Evolutionary conservation across 2,329 filamentous ascomycete genomes (phyloP).

Genomic region (Alternaria viburni): DNA sequence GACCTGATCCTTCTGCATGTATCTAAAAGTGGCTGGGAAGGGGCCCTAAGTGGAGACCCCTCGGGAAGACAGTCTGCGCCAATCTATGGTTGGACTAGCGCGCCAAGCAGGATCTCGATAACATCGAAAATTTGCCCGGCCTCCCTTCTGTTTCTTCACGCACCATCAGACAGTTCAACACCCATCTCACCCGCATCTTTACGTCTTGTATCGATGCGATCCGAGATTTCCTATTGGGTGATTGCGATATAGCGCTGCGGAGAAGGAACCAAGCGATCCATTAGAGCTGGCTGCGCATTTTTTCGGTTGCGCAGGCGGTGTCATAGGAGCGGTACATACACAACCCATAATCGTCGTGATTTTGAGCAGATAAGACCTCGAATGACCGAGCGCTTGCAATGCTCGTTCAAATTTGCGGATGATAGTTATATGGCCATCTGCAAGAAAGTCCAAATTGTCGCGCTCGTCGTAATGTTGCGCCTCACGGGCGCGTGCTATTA

Average conservation of each 20-base stretch:
- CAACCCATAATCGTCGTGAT: neutral
- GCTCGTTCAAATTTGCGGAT: neutral
- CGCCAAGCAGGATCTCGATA: slow-evolving; percentile 17
- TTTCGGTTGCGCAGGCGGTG: slow-evolving; percentile 75
- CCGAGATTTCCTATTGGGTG: slow-evolving; percentile 42
- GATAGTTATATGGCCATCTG: neutral
- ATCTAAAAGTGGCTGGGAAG: neutral
- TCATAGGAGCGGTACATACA: slow-evolving; percentile 80
- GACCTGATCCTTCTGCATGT: neutral
- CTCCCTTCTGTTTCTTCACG: slow-evolving; percentile 30
- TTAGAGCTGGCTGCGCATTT: slow-evolving; percentile 76
- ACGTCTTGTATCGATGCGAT: slow-evolving; percentile 46
- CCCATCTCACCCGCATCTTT: slow-evolving; percentile 46
- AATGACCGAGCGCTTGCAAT: neutral
- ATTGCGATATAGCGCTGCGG: slow-evolving; percentile 67
- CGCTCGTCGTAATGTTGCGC: neutral
- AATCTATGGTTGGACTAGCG: neutral
- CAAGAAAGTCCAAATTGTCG: neutral
- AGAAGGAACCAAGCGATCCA: slow-evolving; percentile 65
- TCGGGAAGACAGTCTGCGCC: neutral
- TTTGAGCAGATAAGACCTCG: neutral
- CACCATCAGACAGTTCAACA: slow-evolving; percentile 51
- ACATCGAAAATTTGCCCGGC: slow-evolving; percentile 28
- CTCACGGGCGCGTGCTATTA: neutral
- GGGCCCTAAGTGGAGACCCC: neutral